Evolutionary conservation across 768 basidiomycete genomes (phyloP), one percentile per base, ranked within the genome.

Genomic region (Clavulina sp.): DNA sequence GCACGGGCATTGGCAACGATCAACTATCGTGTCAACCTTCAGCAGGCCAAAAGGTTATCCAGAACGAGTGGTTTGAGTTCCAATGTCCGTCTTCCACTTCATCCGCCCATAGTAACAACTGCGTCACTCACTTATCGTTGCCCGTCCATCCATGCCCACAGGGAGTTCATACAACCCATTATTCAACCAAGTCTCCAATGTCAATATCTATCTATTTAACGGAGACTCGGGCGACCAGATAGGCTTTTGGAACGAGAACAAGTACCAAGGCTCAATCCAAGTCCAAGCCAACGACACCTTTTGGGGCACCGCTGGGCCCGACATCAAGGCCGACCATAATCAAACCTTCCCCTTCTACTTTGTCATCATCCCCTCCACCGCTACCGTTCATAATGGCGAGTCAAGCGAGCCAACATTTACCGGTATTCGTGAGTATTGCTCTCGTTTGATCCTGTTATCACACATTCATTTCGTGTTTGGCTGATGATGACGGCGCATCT

Each of bases 11-110:
- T 38, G 77, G 77, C 55, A 91, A 91, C 67, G 64, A 75, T 46
- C 69, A 85, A 54, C 71, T 79, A 40, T 84, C 86, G 5, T 92
- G 89, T 63, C 89, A 72, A 61, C 89, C 89, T 6, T 69, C 68
- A 0, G 47, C 64, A 5, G 65, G 71, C 52, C 74, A 74, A 21
- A 55, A 68, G 24, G 69, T 91, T 54, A 64, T 72, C n/a, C 87
- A 93, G 65, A 74, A 81, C 60, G 64, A 82, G 47, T 85, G 76
- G 71, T 76, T 78, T 3, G 73, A 78, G 33, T 80, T 88, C 61
- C 76, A 88, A 60, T 91, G 87, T 85, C 4, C 30, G 55, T 55
- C 4, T 30, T 52, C 30, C 34, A 30, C 40, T 40, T n/a, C 43
- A 49, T 46, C 36, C 36, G 28, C 46, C 31, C 38, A 40, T 48